A percentile compares a stretch with the other conserved stretches of the same genome.
Conservation (phyloP, 768 basidiomycete species). For the Tulasnella sp. region DNA sequence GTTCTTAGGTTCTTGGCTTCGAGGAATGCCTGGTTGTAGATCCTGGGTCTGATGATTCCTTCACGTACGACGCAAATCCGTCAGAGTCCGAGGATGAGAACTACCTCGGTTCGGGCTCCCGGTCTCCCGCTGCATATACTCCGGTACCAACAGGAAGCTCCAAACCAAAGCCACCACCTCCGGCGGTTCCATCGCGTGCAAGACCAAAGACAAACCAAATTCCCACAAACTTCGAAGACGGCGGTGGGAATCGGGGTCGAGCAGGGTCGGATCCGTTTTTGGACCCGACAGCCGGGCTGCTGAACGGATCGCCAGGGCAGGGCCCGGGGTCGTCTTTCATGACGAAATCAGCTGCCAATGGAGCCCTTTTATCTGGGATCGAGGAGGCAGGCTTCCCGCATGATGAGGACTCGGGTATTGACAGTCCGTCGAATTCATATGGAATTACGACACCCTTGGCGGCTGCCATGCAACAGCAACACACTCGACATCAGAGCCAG, state of each 20-base stretch:
- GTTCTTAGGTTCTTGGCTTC: constrained; percentile 59
- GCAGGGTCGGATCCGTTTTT: constrained; percentile 22
- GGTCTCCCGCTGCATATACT: background rate
- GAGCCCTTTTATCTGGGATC: constrained; percentile 2
- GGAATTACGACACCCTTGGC: background rate
- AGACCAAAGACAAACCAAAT: background rate
- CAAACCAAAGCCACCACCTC: constrained; percentile 4
- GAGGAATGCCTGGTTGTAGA: constrained; percentile 50
- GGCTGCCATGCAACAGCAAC: constrained; percentile 9
- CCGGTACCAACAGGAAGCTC: background rate
- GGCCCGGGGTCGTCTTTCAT: constrained; percentile 10
- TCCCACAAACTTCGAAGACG: background rate
- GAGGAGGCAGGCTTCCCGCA: background rate
- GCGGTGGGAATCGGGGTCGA: background rate
- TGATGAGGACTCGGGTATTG: background rate
- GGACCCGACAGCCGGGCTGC: constrained; percentile 2
- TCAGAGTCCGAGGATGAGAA: constrained; percentile 17
- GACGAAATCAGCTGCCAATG: background rate
- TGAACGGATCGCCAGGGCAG: background rate
- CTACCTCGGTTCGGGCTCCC: background rate
- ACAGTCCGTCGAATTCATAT: background rate
- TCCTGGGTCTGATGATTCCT: background rate
- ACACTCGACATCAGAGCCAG: constrained; percentile 18
- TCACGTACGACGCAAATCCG: background rate
- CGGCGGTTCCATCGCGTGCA: constrained; percentile 17